Base-by-base conservation (phyloP, 139 green algal genomes). In the Axilococcus clingmanii region DNA sequence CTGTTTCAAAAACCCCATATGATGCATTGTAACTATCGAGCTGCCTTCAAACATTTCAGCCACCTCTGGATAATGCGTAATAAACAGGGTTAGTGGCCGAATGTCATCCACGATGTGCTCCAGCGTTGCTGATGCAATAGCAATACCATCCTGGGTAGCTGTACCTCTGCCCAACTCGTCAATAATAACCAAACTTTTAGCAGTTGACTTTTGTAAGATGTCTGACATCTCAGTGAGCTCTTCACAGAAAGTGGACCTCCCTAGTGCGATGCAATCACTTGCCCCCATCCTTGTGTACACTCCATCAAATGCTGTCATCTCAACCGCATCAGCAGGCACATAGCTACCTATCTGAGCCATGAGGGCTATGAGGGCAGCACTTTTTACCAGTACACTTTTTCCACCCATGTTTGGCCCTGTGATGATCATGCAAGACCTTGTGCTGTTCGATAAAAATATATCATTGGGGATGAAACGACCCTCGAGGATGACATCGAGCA, bases 391-490 rank as follows among this genome's bases (percentile, higher is more conserved):
- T 57, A 72, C 81, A 24, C 46, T 74, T 76, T 94, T 94, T 62
- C 85, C 87, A 28, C 77, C 89, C 87, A 95, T 96, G 78, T 96
- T 96, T 19, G 87, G 87, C 1, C 86, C 85, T 0, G 77, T 91
- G 32, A 91, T 55, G 14, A 89, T 37, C 40, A 58, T 28, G 40
- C 47, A 57, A 27, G 46, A 34, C 15, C 33, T 43, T 4, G 42
- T 36, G 35, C 28, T 43, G 8, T 14, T 34, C 16, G 47, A 28
- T 19, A 80, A 41, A 8, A 52, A 20, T 7, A 54, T 67, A 37
- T 82, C 69, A 47, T 94, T 94, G n/a, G 78, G 71, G 38, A 91
- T 78, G 6, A 72, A 66, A 12, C 44, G 40, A 3, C 16, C 60
- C 7, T 70, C 66, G 48, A 90, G 40, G 14, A 72, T 25, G 19